phyloP scores from a whole-genome alignment of 140 eudicot genomes.

The Oenanthe javanica region DNA sequence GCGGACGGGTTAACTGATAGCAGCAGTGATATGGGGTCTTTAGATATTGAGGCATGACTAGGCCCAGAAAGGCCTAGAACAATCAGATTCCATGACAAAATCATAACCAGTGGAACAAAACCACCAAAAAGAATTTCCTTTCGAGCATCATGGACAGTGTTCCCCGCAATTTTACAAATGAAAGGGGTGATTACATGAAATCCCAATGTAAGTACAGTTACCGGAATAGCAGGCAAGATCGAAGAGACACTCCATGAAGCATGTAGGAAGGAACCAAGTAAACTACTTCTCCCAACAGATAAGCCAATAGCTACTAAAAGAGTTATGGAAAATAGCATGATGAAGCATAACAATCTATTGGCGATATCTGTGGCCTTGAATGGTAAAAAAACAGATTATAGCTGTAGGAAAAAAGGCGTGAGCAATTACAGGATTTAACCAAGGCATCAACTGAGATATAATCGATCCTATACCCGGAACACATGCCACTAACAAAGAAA shows the following conservation, averaged over 20 bases:
- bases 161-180: constrained; percentile 31
- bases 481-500: constrained; percentile 39
- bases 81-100: constrained; percentile 34
- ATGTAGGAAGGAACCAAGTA: constrained; percentile 22
- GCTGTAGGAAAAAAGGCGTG: constrained; percentile 24
- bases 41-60: constrained; percentile 5
- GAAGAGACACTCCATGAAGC: constrained; percentile 28
- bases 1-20: constrained; percentile 37
- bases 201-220: constrained; percentile 41
- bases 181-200: constrained; percentile 46
- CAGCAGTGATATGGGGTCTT: constrained; percentile 31
- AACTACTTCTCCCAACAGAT: constrained; percentile 25
- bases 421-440: constrained; percentile 17
- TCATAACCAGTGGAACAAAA: constrained; percentile 31
- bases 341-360: constrained; percentile 28
- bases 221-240: constrained; percentile 36
- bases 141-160: constrained; percentile 28
- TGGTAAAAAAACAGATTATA: constrained; percentile 20
- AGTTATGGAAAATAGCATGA: constrained; percentile 31
- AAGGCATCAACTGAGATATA: constrained; percentile 29
- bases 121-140: constrained; percentile 36
- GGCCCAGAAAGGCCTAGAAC: constrained; percentile 34
- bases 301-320: constrained; percentile 32
- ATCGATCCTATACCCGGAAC: constrained; percentile 43
- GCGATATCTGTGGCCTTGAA: constrained; percentile 27